Conservation (phyloP, 331 rosid genomes). For the Stylosanthes scabra region DNA sequence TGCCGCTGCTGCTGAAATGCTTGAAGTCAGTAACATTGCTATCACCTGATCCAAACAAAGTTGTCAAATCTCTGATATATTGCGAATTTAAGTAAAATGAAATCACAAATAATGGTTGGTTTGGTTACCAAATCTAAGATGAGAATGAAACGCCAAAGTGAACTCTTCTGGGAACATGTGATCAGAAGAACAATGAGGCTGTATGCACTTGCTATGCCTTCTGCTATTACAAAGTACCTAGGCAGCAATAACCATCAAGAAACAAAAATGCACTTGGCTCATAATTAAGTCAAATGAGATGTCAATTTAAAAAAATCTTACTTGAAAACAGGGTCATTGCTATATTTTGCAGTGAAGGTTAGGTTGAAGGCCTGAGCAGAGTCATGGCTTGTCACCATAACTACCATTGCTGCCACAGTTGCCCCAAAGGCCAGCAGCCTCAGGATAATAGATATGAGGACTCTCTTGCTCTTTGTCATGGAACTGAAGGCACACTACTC, state of each 20-base stretch:
- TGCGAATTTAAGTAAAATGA: no score
- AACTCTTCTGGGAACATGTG: constrained; percentile 32
- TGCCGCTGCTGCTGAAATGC: constrained; percentile 60
- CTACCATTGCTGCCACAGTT: constrained; percentile 43
- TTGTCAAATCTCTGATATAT: not conserved
- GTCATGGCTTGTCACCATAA: constrained; percentile 60
- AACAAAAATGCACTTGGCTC: not conserved
- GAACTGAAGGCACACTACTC: constrained; percentile 8
- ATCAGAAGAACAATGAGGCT: constrained; percentile 45
- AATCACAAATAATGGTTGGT: not conserved
- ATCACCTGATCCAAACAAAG: constrained; percentile 36
- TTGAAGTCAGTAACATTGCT: constrained; percentile 50
- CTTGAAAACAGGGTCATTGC: constrained; percentile 49
- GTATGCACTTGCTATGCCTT: constrained; percentile 56
- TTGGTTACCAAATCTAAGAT: constrained; percentile 54
- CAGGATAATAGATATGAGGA: constrained; percentile 36
- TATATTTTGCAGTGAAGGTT: constrained; percentile 56
- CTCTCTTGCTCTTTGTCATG: constrained; percentile 40
- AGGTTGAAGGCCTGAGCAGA: constrained; percentile 46
- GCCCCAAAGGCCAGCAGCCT: constrained; percentile 60
- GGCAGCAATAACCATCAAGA: not conserved
- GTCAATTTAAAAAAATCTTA: constrained; percentile 19
- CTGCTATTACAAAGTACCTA: constrained; percentile 60
- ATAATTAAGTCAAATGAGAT: no score
- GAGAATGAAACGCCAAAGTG: constrained; percentile 46